A percentile compares a stretch with the other conserved stretches of the same genome.
phyloP scores from a whole-genome alignment of 2,329 filamentous ascomycete species.

The Colletotrichum spinosum region DNA sequence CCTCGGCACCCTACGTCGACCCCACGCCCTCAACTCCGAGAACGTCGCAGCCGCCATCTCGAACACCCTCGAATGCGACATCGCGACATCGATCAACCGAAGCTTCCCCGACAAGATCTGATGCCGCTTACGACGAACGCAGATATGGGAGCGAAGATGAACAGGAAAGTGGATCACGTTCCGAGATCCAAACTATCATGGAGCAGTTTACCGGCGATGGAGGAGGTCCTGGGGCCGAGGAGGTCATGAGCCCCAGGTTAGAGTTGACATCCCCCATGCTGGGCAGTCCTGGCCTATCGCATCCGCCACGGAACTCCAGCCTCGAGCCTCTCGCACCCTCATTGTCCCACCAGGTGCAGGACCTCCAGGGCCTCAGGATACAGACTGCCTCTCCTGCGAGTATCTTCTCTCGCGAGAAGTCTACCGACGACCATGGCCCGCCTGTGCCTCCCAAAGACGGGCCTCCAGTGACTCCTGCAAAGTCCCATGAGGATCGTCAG shows the following conservation, averaged over 20 bases:
- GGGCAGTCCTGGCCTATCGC: conserved; percentile 68
- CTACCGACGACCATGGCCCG: conserved; percentile 61
- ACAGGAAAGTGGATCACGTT: conserved; percentile 76
- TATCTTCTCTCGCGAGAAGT: conserved; percentile 50
- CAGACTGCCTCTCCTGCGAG: conserved; percentile 50
- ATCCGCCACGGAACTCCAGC: conserved; percentile 88
- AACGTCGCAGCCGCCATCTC: conserved; percentile 67
- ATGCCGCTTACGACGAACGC: conserved; percentile 68
- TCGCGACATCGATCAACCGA: conserved; percentile 58
- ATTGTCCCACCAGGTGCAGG: conserved; percentile 61
- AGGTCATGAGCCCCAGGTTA: conserved; percentile 91
- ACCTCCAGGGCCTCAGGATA: conserved; percentile 56
- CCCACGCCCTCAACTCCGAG: conserved; percentile 69
- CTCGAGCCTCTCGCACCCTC: conserved; percentile 75
- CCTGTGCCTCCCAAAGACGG: conserved; percentile 72
- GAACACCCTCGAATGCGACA: conserved; percentile 68
- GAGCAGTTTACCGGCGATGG: conserved; percentile 87
- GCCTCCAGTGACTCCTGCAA: conserved; percentile 53
- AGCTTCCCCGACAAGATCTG: conserved; percentile 65
- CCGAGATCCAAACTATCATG: conserved; percentile 98
- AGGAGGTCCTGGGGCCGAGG: conserved; percentile 77
- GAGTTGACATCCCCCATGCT: conserved; percentile 86
- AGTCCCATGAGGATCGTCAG: conserved; percentile 52
- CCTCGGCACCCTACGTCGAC: conserved; percentile 61
- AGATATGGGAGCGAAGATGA: conserved; percentile 70